A percentile compares a stretch with the other conserved stretches of the same genome.
These are phyloP conservation scores for Hypoxylon sp. DNA, from an alignment of 2,329 filamentous ascomycete genomes.

Conservation along the genomic window DNA sequence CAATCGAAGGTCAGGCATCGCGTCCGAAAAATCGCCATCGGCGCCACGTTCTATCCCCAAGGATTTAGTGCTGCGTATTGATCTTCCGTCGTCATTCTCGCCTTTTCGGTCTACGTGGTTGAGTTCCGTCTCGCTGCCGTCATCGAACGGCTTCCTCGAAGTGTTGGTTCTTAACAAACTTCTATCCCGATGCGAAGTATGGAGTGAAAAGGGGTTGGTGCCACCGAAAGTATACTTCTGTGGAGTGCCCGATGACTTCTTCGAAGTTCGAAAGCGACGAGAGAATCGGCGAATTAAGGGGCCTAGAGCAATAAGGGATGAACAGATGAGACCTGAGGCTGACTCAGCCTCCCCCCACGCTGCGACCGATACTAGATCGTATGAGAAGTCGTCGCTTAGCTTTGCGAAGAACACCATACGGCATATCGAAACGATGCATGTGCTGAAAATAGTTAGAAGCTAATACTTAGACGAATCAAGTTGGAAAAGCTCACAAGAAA, in stretches of 20 bases:
- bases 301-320: constrained; percentile 45
- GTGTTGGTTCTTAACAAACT: constrained; percentile 28
- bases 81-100: constrained; percentile 30
- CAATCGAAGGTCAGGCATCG: constrained; percentile 39
- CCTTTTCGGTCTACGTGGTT: constrained; percentile 35
- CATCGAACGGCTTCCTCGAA: constrained; percentile 30
- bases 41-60: constrained; percentile 17
- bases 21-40: constrained; percentile 19
- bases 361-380: constrained; percentile 35
- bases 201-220: constrained; percentile 32
- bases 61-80: constrained; percentile 38
- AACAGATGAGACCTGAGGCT: constrained; percentile 45
- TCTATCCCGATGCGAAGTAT: constrained; percentile 27
- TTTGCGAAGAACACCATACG: constrained; percentile 44
- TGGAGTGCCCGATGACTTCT: constrained; percentile 19
- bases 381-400: constrained; percentile 36
- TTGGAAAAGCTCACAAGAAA: constrained; percentile 42
- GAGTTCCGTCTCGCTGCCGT: constrained; percentile 46
- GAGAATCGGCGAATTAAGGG: constrained; percentile 41
- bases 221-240: constrained; percentile 30
- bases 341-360: constrained; percentile 45
- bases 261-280: constrained; percentile 12
- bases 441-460: constrained; percentile 28
- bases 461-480: neutral
- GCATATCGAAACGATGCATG: constrained; percentile 46